Base-by-base conservation (phyloP, 2,329 filamentous ascomycete genomes). In the Boeremia exigua region DNA sequence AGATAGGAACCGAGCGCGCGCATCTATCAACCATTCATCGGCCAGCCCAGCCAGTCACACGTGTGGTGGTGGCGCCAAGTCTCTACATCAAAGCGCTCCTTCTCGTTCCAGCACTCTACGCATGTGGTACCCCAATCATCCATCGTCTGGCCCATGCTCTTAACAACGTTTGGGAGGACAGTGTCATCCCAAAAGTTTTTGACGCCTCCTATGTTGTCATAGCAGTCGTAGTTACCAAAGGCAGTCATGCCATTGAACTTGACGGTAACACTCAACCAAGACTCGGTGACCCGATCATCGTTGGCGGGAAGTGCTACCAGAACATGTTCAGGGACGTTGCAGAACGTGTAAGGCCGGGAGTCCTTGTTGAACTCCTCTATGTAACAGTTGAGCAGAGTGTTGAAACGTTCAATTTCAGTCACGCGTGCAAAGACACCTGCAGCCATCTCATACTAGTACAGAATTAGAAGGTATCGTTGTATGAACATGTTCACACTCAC, bases 301-400 rank as follows among this genome's bases (percentile, higher is more conserved):
- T 45, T 32, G 11, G 28, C 37, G 17, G 59, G 52, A n/a, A 56
- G 32, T 6, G 42, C 48, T 0, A 61, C 34, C 17, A 61, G 28
- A 2, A 55, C 27, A 2, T 51, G 40, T 5, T 39, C 27, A 1
- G 55, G 45, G 28, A 56, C 38, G 27, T 49, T 57, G 44, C 59
- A 61, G 29, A 61, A 43, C 2, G n/a, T 17, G 8, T 58, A 56
- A 1, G 34, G 15, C 11, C 56, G 36, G n/a, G 52, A 46, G 17
- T 23, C 34, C 8, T 42, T 10, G 1, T 40, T 29, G 37, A 59
- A 56, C 8, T 32, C n/a, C 15, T 48, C 39, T 3, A 23, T 4
- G 37, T 56, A 58, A 46, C 58, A 61, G 32, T 61, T 61, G 12
- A 27, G 38, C 6, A 42, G 38, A 10, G 29, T 8, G 12, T 25